A percentile compares a stretch with the other conserved stretches of the same genome.
These are phyloP conservation scores for Coniochaeta hoffmannii DNA, from an alignment of 2,329 filamentous ascomycete genomes.

Conservation along the genomic window DNA sequence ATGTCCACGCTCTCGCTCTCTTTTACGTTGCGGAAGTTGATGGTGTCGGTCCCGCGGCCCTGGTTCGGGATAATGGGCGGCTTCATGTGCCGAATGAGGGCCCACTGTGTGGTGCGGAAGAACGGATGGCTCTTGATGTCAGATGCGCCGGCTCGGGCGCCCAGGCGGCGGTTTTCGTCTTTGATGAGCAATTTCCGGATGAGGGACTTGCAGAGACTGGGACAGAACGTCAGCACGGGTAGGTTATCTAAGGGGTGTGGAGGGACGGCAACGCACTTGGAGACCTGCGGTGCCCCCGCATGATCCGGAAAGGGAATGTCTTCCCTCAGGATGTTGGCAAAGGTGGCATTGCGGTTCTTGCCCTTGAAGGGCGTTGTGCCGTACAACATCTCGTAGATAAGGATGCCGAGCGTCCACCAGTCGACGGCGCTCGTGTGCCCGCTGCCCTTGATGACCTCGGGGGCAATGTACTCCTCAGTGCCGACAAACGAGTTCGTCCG, in stretches of 20 bases:
- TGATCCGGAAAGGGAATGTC: slow-evolving; percentile 95
- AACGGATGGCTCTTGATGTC: slow-evolving; percentile 96
- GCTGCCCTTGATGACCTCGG: slow-evolving; percentile 97
- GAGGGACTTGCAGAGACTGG: slow-evolving; percentile 87
- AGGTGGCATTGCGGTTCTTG: slow-evolving; percentile 96
- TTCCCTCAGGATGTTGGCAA: slow-evolving; percentile 92
- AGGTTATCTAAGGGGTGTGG: neutral
- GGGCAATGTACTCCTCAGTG: slow-evolving; percentile 97
- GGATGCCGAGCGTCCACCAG: slow-evolving; percentile 97
- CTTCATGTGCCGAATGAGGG: slow-evolving; percentile 93
- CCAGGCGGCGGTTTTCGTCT: slow-evolving; percentile 87
- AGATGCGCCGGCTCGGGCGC: slow-evolving; percentile 88
- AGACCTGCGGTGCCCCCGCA: slow-evolving; percentile 73
- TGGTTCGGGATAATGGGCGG: slow-evolving; percentile 93
- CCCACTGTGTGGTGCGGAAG: slow-evolving; percentile 95
- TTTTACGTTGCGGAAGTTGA: slow-evolving; percentile 98
- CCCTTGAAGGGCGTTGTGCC: slow-evolving; percentile 98
- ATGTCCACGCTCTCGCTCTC: slow-evolving; percentile 94
- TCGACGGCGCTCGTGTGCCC: slow-evolving; percentile 97
- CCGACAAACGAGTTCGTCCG: slow-evolving; percentile 97
- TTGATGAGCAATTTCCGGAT: slow-evolving; percentile 97
- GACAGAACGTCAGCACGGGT: neutral
- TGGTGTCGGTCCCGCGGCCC: slow-evolving; percentile 81
- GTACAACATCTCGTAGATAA: slow-evolving; percentile 98
- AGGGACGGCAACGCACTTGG: slow-evolving; percentile 60